Conservation (phyloP, 75 land plant species). For the Selaginella moellendorffii region DNA sequence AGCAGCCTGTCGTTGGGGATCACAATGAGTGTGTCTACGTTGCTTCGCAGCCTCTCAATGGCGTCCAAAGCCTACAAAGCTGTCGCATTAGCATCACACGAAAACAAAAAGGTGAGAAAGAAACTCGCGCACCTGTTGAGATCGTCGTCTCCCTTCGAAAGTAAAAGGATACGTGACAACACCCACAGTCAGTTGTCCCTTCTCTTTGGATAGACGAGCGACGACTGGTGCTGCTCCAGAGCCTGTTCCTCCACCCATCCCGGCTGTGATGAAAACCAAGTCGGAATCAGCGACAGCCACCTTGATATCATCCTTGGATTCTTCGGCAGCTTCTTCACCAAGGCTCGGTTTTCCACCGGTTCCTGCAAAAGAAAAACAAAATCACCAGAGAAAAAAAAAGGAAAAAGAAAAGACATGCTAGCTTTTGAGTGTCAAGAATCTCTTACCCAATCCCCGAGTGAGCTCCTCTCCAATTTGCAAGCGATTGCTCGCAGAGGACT, state of each 20-base stretch:
- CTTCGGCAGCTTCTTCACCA: slow-evolving; percentile 87
- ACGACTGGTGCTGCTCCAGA: slow-evolving; percentile 97
- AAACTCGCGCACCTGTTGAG: slow-evolving; percentile 46
- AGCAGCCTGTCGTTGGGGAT: slow-evolving; percentile 89
- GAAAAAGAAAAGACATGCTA: background rate
- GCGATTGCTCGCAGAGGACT: slow-evolving; percentile 62
- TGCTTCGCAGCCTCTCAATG: slow-evolving; percentile 62
- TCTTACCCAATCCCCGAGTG: slow-evolving; percentile 82
- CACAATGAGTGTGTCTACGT: slow-evolving; percentile 84
- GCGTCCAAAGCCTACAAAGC: slow-evolving; percentile 95
- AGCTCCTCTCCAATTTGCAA: slow-evolving; percentile 80
- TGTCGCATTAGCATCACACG: too few species aligned
- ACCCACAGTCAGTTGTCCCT: slow-evolving; percentile 85
- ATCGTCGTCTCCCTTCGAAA: slow-evolving; percentile 91
- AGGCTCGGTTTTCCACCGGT: slow-evolving; percentile 86
- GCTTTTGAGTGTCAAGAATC: background rate
- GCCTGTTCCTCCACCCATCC: slow-evolving; percentile 99
- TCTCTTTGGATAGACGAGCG: slow-evolving; percentile 79
- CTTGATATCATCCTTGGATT: slow-evolving; percentile 60
- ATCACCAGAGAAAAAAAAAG: background rate
- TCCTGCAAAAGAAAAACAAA: slow-evolving; percentile 31
- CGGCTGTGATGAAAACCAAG: slow-evolving; percentile 88
- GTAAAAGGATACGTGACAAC: slow-evolving; percentile 95
- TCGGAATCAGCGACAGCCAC: slow-evolving; percentile 71
- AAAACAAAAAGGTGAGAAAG: background rate